Evolutionary conservation across 306 rosid genomes (phyloP).

Genomic region (Vicia sativa): DNA sequence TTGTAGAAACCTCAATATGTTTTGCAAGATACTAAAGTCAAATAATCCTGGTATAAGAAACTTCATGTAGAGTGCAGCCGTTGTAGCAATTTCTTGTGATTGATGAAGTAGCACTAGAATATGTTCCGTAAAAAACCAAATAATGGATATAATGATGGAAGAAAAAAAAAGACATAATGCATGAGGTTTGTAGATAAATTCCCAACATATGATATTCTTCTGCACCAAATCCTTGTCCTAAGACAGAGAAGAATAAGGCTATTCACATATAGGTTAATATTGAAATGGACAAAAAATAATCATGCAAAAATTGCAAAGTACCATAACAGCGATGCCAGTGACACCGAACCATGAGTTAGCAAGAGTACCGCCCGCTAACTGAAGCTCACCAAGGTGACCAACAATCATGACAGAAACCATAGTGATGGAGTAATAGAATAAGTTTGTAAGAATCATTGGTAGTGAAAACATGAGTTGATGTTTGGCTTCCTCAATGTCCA

Average conservation of each 20-base stretch:
- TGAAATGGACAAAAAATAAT: too few species aligned
- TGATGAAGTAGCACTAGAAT: constrained; percentile 67
- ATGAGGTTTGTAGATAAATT: constrained; percentile 71
- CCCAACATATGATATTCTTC: constrained; percentile 61
- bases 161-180: constrained; percentile 63
- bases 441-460: constrained; percentile 54
- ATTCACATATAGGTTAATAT: too few species aligned
- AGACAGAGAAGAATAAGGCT: too few species aligned
- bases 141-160: constrained; percentile 50
- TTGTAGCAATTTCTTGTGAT: constrained; percentile 55
- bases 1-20: constrained; percentile 70
- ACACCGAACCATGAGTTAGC: constrained; percentile 79
- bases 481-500: constrained; percentile 66
- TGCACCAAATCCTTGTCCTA: constrained; percentile 88
- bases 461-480: constrained; percentile 37
- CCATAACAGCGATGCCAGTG: constrained; percentile 70
- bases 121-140: constrained; percentile 64
- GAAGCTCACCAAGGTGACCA: constrained; percentile 78
- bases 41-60: constrained; percentile 67
- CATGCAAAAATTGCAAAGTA: constrained; percentile 17
- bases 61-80: constrained; percentile 60
- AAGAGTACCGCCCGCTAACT: constrained; percentile 77
- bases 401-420: constrained; percentile 79
- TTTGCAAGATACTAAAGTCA: constrained; percentile 68
- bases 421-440: constrained; percentile 55